Evolutionary conservation across 805 yeast genomes (phyloP).

Genomic region (Metschnikowia peoriensis): DNA sequence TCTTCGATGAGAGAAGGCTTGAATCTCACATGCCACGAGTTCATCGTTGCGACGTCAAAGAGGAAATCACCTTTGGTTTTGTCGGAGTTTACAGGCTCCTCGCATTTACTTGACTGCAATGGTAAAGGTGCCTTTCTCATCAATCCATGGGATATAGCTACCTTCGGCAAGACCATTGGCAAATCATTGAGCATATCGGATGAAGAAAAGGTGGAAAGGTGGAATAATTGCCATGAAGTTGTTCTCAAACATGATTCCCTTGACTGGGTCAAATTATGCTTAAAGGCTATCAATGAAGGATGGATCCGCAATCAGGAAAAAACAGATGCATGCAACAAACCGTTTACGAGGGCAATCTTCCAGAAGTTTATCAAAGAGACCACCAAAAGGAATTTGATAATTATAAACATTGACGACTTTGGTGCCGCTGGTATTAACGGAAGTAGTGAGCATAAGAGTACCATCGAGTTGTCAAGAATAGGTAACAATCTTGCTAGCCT

Average conservation of each 20-base stretch:
- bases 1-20: constrained; percentile 94
- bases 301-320: constrained; percentile 34
- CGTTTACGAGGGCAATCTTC: constrained; percentile 36
- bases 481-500: constrained; percentile 59
- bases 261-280: constrained; percentile 65
- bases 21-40: constrained; percentile 96
- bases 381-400: constrained; percentile 43
- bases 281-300: constrained; percentile 49
- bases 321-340: constrained; percentile 23
- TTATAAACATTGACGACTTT: constrained; percentile 51
- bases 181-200: constrained; percentile 62
- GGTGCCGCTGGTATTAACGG: constrained; percentile 23
- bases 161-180: constrained; percentile 62
- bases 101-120: constrained; percentile 57
- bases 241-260: constrained; percentile 68
- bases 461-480: constrained; percentile 41
- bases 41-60: constrained; percentile 67
- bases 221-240: constrained; percentile 59
- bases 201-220: constrained; percentile 57
- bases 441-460: constrained; percentile 12
- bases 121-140: constrained; percentile 68
- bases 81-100: constrained; percentile 95
- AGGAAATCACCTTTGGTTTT: constrained; percentile 78
- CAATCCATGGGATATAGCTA: constrained; percentile 86
- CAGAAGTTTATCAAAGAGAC: constrained; percentile 26